phyloP scores from a whole-genome alignment of 768 basidiomycete genomes.

The Pleurotus pulmonarius region DNA sequence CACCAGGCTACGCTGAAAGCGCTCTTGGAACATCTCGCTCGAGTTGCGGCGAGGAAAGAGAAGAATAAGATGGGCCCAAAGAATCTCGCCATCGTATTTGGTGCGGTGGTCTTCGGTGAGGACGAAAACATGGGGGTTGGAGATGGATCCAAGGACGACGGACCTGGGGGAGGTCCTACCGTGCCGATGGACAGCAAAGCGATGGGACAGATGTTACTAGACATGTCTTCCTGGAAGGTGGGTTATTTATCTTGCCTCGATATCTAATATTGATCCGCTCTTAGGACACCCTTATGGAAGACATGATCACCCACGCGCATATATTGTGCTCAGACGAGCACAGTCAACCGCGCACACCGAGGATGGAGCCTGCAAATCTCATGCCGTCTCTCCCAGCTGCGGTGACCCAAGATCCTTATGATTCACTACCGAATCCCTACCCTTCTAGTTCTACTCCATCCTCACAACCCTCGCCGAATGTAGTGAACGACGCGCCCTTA shows the following conservation, averaged over 20 bases:
- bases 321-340: conserved; percentile 63
- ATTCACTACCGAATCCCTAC: not conserved
- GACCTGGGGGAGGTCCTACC: not conserved
- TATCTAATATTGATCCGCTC: not conserved
- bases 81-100: conserved; percentile 90
- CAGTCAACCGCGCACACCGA: conserved; percentile 5
- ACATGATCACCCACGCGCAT: conserved; percentile 69
- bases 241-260: not conserved
- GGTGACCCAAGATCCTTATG: not conserved
- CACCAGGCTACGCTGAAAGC: conserved; percentile 84
- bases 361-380: not conserved
- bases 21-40: conserved; percentile 77
- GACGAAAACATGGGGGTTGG: conserved; percentile 48
- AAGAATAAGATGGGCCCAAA: conserved; percentile 94
- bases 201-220: conserved; percentile 40
- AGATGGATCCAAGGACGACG: not conserved
- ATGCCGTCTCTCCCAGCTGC: not conserved
- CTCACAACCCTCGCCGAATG: conserved; percentile 33
- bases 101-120: conserved; percentile 86
- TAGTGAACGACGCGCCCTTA: conserved; percentile 48
- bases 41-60: conserved; percentile 60
- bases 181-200: conserved; percentile 3
- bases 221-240: conserved; percentile 75
- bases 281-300: conserved; percentile 69
- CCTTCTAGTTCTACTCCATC: not conserved